These are phyloP conservation scores for Aegilops longissima DNA, from an alignment of 176 grass and related monocot species.

Conservation along the genomic window DNA sequence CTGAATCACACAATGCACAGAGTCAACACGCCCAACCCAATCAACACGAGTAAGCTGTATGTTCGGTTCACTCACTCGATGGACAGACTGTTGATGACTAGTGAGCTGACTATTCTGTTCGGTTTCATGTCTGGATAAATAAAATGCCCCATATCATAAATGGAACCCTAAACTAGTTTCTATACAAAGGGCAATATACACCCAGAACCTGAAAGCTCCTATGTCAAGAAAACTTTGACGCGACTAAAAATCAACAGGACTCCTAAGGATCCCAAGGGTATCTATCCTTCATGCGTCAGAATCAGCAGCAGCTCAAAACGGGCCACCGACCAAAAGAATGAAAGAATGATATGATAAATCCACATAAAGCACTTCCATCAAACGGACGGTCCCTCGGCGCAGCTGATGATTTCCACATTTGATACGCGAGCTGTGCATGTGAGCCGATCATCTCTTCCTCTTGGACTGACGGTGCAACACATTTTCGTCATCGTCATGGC, in stretches of 20 bases:
- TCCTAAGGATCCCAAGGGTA: too few relatives aligned
- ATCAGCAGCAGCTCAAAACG: conserved; percentile 17
- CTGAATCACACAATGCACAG: too few relatives aligned
- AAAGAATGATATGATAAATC: conserved; percentile 16
- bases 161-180: not conserved
- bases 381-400: not conserved
- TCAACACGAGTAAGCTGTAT: too few relatives aligned
- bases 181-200: conserved; percentile 15
- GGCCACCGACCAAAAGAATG: conserved; percentile 52
- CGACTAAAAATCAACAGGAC: conserved; percentile 25
- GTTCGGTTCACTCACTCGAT: not conserved
- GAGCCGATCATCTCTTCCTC: too few relatives aligned
- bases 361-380: not conserved
- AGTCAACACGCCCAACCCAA: too few relatives aligned
- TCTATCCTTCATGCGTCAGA: conserved; percentile 4
- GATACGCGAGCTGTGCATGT: conserved; percentile 9
- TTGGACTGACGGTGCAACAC: too few relatives aligned
- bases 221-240: conserved; percentile 30
- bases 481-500: too few relatives aligned
- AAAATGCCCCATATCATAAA: not conserved
- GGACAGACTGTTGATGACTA: not conserved
- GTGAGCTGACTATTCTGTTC: not conserved
- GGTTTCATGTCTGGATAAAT: not conserved
- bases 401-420: not conserved
- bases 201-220: conserved; percentile 27